Conservation (phyloP, 2,329 filamentous ascomycete species). For the Arthrocladium fulminans region DNA sequence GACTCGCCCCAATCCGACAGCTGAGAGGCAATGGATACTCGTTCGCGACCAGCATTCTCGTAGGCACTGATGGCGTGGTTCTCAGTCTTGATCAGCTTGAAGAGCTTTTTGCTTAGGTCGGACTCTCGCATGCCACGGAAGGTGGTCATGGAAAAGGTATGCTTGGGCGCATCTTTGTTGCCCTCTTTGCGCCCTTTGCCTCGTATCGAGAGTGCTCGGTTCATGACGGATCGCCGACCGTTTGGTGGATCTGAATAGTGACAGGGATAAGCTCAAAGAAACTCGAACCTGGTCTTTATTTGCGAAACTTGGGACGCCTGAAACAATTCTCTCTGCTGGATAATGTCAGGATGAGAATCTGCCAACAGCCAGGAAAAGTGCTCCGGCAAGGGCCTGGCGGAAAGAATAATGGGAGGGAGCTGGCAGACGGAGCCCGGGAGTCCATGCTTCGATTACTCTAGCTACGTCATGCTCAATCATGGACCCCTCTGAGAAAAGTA, state of each 20-base stretch:
- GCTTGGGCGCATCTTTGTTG: conserved; percentile 39
- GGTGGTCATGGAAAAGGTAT: conserved; percentile 76
- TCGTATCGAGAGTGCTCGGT: conserved; percentile 35
- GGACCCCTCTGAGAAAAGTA: too few species aligned
- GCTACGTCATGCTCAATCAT: too few species aligned
- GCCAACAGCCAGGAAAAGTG: too few species aligned
- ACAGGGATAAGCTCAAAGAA: background rate
- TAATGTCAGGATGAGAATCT: too few species aligned
- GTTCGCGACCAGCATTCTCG: conserved; percentile 76
- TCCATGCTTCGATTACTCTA: too few species aligned
- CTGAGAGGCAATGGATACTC: conserved; percentile 74
- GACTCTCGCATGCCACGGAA: conserved; percentile 78
- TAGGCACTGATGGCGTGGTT: conserved; percentile 80
- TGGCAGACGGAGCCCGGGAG: too few species aligned
- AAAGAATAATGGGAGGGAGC: too few species aligned
- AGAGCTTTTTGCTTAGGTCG: conserved; percentile 80
- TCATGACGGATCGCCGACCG: conserved; percentile 26
- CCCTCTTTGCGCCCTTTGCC: conserved; percentile 25
- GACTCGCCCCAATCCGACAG: conserved; percentile 95
- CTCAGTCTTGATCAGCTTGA: conserved; percentile 87
- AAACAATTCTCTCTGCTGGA: too few species aligned
- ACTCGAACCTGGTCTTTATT: background rate
- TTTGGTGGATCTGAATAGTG: background rate
- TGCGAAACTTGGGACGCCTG: background rate
- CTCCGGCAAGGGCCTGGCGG: too few species aligned